Evolutionary conservation across 148 eudicot species (phyloP), one percentile per base, ranked within the genome.

Genomic region (Pouteria glomerata): DNA sequence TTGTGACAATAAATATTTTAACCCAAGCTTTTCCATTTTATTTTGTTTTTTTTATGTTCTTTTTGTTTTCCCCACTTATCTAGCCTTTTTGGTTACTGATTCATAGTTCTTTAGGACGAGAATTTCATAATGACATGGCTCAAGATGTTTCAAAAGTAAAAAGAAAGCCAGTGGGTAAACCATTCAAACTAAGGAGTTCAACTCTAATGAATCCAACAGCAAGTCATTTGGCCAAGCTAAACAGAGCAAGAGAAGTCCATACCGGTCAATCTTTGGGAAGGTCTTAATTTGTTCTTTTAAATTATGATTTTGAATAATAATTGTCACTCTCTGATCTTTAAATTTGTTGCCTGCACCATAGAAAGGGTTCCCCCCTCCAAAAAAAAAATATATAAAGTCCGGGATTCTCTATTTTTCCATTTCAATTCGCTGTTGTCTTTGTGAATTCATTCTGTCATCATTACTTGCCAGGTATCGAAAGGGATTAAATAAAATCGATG

Each of bases 171-270:
- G 31, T 45, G 45, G 52, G 63, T n/a, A 85, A 79, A 58, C n/a
- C 80, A 52, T 64, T 44, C 44, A 73, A 75, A 69, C 23, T 79
- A 63, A 80, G 79, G 83, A 83, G 79, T 75, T 84, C 90, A 74
- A 82, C 88, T 57, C 73, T 89, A 51, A 81, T 89, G 85, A 81
- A 82, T 64, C 97, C 97, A n/a, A 92, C 97, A 66, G 92, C 92
- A 63, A 87, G 97, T 78, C 90, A 81, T 77, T 80, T 89, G 83
- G 97, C 97, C 57, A 92, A 89, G 81, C 83, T 84, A 75, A 81
- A 73, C 61, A 76, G 60, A n/a, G 71, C 66, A 6, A 56, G 55
- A 26, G 78, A 69, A 62, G 74, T 65, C 3, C 56, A 53, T 66
- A 79, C 76, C 33, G 58, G 58, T 15, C 77, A 59, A 67, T 26